A percentile compares a stretch with the other conserved stretches of the same genome.
phyloP scores from a whole-genome alignment of 73 alveolate genomes.

The Durusdinium trenchii region DNA sequence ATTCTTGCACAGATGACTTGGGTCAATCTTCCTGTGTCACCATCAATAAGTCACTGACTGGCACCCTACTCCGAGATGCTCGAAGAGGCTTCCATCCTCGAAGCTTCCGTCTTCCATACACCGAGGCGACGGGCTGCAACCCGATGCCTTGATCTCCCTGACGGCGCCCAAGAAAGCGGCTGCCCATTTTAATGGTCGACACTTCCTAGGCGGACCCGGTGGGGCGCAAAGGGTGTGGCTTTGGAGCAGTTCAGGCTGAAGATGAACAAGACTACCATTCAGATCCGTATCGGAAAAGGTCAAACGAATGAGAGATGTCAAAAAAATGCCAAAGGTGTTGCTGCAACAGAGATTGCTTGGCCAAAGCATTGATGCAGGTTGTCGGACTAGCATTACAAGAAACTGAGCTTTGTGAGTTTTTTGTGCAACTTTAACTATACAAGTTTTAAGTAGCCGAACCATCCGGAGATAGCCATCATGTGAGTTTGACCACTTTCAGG shows the following conservation, averaged over 20 bases:
- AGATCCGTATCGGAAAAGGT: background rate
- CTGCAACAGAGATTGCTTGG: background rate
- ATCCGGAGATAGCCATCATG: no score
- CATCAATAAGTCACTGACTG: no score
- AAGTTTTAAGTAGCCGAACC: no score
- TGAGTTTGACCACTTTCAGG: no score
- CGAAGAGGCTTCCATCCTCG: background rate
- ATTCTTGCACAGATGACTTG: no score
- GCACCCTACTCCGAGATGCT: background rate
- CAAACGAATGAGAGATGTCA: background rate
- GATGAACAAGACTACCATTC: background rate
- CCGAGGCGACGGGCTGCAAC: slow-evolving; percentile 86
- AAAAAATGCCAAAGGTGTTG: background rate
- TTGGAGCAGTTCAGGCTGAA: background rate
- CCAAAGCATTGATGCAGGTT: no score
- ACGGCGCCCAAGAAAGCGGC: slow-evolving; percentile 99
- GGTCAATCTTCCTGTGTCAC: no score
- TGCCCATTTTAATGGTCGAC: slow-evolving; percentile 24
- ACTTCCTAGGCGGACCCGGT: slow-evolving; percentile 43
- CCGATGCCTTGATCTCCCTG: slow-evolving; percentile 97
- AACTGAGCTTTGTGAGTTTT: no score
- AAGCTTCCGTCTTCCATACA: no score
- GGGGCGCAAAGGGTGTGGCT: background rate
- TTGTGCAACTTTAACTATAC: no score
- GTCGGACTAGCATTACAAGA: no score